These are phyloP conservation scores for Aspergillus ellipticus DNA, from an alignment of 495 filamentous ascomycete species.

Conservation along the genomic window DNA sequence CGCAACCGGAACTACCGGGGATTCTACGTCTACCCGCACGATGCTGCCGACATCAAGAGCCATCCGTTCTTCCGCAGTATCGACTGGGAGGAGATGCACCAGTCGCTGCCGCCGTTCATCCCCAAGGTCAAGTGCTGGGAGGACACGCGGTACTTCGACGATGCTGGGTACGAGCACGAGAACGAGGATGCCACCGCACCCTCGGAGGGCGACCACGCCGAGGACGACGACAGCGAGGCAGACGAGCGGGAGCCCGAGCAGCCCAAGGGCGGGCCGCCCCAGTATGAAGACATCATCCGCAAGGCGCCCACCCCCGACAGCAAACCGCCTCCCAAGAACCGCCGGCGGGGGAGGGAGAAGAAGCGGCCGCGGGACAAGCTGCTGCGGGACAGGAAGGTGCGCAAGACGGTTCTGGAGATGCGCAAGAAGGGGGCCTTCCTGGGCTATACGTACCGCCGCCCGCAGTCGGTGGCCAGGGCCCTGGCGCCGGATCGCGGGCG, in stretches of 20 bases:
- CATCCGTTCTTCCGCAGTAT: conserved; percentile 71
- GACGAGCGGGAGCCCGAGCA: conserved; percentile 4
- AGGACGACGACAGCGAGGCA: conserved; percentile 9
- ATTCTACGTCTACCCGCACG: conserved; percentile 70
- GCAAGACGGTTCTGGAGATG: conserved; percentile 65
- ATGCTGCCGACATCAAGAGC: conserved; percentile 73
- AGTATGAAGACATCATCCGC: conserved; percentile 3
- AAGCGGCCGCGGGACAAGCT: conserved; percentile 76
- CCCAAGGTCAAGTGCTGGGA: conserved; percentile 66
- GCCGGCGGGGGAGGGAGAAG: conserved; percentile 48
- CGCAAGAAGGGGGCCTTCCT: conserved; percentile 78
- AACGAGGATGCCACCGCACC: conserved; percentile 33
- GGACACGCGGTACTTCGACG: conserved; percentile 88
- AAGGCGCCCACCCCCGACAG: background rate
- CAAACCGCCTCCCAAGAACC: conserved; percentile 9
- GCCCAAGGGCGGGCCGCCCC: conserved; percentile 13
- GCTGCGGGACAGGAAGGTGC: conserved; percentile 64
- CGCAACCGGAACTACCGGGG: conserved; percentile 35
- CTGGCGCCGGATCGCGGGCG: conserved; percentile 33
- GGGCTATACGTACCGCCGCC: conserved; percentile 82
- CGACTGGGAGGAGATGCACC: conserved; percentile 65
- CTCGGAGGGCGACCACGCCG: conserved; percentile 17
- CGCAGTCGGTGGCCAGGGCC: conserved; percentile 37
- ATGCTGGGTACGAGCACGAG: conserved; percentile 63
- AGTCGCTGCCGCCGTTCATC: conserved; percentile 68